Base-by-base conservation (phyloP, 225 moss, liverwort and hornwort species). In the Lunularia cruciata region DNA sequence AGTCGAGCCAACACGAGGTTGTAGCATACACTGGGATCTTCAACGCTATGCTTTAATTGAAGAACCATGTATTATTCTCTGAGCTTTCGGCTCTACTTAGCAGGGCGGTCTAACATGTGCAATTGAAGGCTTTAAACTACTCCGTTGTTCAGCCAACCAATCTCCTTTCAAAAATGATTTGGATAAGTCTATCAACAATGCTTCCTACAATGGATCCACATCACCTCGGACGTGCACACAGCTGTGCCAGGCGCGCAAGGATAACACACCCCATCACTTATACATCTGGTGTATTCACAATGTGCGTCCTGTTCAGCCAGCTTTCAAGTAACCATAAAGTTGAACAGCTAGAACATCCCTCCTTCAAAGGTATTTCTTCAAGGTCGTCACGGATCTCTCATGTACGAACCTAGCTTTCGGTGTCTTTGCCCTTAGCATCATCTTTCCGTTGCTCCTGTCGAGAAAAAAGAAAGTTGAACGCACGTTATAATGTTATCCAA, bases 371-470 rank as follows among this genome's bases (percentile, higher is more conserved):
- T 23, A 33, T 38, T 12, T 71, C 52, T 15, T 37, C 2, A 47
- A 26, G 32, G 20, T 48, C 48, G 3, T 22, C 11, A 60, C 3
- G 52, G 23, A 27, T 53, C 36, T 36, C 1, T 27, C 8, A 57
- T 12, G 37, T 27, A n/a, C 32, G 46, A 65, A 15, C 65, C 76
- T 65, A 76, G 61, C 64, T 69, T 72, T 81, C 80, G 34, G 80
- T 22, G 38, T 76, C 76, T 49, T 76, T 80, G 56, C 72, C 64
- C 58, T 76, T 76, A 19, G 40, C 57, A 13, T 79, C 79, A 32
- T 49, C 70, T 38, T 70, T 74, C 58, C 64, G 47, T 69, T 81
- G 72, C 49, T 81, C 80, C 80, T 81, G 76, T 25, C 23, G 60
- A 33, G 0, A 47, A n/a, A 6, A 16, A 27, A 57, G 6, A 47